phyloP scores from a whole-genome alignment of 495 filamentous ascomycete species.

The Usnea hakonensis region DNA sequence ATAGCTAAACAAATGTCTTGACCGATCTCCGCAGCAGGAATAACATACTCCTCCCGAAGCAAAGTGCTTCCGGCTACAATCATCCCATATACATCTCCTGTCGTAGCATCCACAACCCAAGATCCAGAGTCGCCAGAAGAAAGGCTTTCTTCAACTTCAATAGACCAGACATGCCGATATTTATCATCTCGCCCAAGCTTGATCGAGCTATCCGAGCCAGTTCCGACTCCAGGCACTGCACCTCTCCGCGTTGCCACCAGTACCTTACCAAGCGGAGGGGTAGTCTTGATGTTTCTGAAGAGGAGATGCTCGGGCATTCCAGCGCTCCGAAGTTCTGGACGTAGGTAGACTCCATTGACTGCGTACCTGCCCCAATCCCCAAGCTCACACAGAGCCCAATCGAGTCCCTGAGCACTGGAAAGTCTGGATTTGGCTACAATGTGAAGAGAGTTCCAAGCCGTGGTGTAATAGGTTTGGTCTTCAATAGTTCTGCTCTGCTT shows the following conservation, averaged over 20 bases:
- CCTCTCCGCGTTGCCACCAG: constrained; percentile 5
- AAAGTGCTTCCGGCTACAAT: constrained; percentile 2
- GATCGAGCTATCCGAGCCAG: constrained; percentile 4
- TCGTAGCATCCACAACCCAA: constrained; percentile 6
- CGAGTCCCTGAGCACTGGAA: not conserved
- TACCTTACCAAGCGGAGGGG: not conserved
- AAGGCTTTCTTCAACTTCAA: constrained; percentile 3
- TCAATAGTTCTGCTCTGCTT: not conserved
- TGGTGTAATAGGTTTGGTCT: constrained; percentile 1
- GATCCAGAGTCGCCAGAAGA: constrained; percentile 4
- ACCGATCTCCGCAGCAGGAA: not conserved
- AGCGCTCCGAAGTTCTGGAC: not conserved
- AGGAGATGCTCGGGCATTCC: not conserved
- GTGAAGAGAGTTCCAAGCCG: not conserved
- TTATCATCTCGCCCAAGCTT: not conserved
- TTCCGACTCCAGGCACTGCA: not conserved
- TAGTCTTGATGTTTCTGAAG: constrained; percentile 6
- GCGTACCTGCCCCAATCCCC: constrained; percentile 1
- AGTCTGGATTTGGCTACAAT: not conserved
- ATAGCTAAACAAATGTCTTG: not conserved
- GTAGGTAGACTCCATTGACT: constrained; percentile 3
- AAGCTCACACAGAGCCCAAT: constrained; percentile 7
- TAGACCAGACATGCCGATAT: constrained; percentile 1
- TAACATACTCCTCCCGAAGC: constrained; percentile 5
- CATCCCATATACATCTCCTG: constrained; percentile 9